These are phyloP conservation scores for Termitomyces sp. DNA, from an alignment of 768 basidiomycete species.

Conservation along the genomic window DNA sequence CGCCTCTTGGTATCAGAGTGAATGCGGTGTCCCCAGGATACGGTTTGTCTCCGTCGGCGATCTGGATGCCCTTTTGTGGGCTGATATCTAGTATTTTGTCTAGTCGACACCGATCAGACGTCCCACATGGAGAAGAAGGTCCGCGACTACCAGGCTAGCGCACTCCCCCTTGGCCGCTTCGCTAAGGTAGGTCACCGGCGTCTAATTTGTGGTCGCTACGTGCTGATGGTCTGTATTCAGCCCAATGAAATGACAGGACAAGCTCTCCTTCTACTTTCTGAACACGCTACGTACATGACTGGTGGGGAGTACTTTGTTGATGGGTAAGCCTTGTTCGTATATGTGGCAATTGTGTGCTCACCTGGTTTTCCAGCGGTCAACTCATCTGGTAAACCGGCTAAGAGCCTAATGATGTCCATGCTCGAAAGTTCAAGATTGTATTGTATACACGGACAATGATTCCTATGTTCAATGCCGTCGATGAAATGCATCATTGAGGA, in stretches of 20 bases:
- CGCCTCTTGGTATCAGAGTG: conserved; percentile 42
- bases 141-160: conserved; percentile 39
- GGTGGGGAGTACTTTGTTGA: conserved; percentile 52
- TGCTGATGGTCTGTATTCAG: conserved; percentile 17
- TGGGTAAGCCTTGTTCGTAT: conserved; percentile 29
- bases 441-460: background rate
- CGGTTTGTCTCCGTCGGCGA: conserved; percentile 21
- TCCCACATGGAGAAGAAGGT: conserved; percentile 43
- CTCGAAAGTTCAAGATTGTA: too few species aligned
- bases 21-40: conserved; percentile 64
- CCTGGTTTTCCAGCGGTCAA: conserved; percentile 1
- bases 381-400: conserved; percentile 9
- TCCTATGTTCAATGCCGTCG: background rate
- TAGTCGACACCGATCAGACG: conserved; percentile 59
- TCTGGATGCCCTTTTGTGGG: background rate
- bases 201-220: background rate
- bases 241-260: conserved; percentile 55
- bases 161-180: conserved; percentile 51
- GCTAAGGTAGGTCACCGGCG: conserved; percentile 35
- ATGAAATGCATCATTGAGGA: too few species aligned
- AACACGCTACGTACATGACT: conserved; percentile 50
- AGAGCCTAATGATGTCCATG: background rate
- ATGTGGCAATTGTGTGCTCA: too few species aligned
- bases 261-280: conserved; percentile 46
- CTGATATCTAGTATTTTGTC: background rate